Evolutionary conservation across 108 stramenopile species (phyloP).

Genomic region (Parmales sp.): DNA sequence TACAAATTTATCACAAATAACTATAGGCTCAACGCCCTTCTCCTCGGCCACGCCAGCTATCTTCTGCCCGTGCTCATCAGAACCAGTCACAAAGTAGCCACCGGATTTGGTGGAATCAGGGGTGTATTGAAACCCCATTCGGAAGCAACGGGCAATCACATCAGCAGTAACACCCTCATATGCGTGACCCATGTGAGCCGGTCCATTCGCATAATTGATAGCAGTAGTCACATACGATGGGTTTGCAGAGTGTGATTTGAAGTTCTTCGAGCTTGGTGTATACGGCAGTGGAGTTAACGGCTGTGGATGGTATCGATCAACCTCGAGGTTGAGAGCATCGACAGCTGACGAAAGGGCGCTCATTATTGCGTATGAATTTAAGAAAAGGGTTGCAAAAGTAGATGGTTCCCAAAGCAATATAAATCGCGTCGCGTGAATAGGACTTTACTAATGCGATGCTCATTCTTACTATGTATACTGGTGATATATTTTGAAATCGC

Average conservation of each 20-base stretch:
- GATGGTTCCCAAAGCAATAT: too few relatives aligned
- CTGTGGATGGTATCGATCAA: too few relatives aligned
- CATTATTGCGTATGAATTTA: slow-evolving; percentile 22
- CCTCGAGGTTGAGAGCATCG: neutral
- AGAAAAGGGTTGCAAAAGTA: slow-evolving; percentile 21
- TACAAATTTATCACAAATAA: slow-evolving; percentile 84
- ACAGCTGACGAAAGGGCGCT: neutral
- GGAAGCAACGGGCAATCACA: slow-evolving; percentile 78
- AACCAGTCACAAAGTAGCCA: slow-evolving; percentile 90
- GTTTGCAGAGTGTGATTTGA: neutral
- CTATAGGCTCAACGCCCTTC: slow-evolving; percentile 66
- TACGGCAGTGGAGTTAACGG: too few relatives aligned
- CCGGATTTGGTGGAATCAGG: slow-evolving; percentile 25
- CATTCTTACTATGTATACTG: too few relatives aligned
- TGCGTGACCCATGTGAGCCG: slow-evolving; percentile 97
- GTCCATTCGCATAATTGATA: slow-evolving; percentile 98
- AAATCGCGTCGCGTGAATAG: too few relatives aligned
- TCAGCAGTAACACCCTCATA: slow-evolving; percentile 90
- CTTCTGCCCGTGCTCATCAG: slow-evolving; percentile 99
- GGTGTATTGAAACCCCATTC: slow-evolving; percentile 25
- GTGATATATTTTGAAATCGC: too few relatives aligned
- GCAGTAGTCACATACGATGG: slow-evolving; percentile 93
- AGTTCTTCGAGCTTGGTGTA: neutral
- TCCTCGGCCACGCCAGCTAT: slow-evolving; percentile 76
- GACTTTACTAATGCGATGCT: too few relatives aligned